Evolutionary conservation across 768 basidiomycete species (phyloP).

Genomic region (Hypsizygus marmoreus): DNA sequence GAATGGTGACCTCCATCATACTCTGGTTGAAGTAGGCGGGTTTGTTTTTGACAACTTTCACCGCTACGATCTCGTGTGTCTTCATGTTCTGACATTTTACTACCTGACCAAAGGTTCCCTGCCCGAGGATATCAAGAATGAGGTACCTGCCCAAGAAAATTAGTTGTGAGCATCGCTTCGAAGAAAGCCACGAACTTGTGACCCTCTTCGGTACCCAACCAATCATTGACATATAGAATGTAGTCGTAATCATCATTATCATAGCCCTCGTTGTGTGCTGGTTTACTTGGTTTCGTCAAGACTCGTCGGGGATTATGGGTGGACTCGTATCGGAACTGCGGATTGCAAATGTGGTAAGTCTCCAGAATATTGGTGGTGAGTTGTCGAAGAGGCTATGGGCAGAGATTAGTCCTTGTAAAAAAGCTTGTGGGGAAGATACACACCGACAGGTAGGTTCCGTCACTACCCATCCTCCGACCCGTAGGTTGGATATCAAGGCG

Average conservation of each 20-base stretch:
- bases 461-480: constrained; percentile 77
- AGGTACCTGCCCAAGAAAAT: constrained; percentile 64
- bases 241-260: constrained; percentile 99
- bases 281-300: constrained; percentile 96
- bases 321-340: constrained; percentile 92
- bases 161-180: constrained; percentile 10
- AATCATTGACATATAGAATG: constrained; percentile 98
- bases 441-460: constrained; percentile 81
- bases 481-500: constrained; percentile 60
- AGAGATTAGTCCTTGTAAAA: constrained; percentile 12
- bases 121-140: constrained; percentile 96
- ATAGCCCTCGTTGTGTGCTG: constrained; percentile 92
- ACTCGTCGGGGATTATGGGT: constrained; percentile 94
- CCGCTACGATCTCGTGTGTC: constrained; percentile 97
- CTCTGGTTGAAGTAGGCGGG: constrained; percentile 99
- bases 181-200: constrained; percentile 69
- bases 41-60: constrained; percentile 99
- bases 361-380: constrained; percentile 87
- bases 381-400: constrained; percentile 53
- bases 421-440: constrained; percentile 31
- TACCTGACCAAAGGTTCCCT: constrained; percentile 99
- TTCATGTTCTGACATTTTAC: constrained; percentile 99
- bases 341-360: constrained; percentile 94
- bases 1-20: constrained; percentile 99
- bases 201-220: constrained; percentile 90